Evolutionary conservation across 176 grass and related monocot genomes (phyloP).

Genomic region (Eragrostis curvula): DNA sequence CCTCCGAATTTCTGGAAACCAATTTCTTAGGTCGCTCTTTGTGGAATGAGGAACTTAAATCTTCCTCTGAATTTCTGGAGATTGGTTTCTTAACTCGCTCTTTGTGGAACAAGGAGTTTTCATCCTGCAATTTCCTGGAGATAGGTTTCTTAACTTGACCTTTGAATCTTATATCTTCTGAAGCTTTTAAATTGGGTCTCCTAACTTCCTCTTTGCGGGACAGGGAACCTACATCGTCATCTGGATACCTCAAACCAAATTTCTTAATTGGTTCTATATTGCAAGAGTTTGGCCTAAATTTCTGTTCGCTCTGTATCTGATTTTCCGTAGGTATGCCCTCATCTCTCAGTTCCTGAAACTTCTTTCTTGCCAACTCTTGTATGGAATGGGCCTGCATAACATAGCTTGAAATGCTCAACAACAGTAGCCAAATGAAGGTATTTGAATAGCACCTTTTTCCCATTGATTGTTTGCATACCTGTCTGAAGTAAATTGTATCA

Average conservation of each 20-base stretch:
- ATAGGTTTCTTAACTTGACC: slow-evolving; percentile 42
- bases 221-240: slow-evolving; percentile 51
- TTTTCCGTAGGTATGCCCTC: slow-evolving; percentile 63
- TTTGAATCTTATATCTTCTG: slow-evolving; percentile 25
- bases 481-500: slow-evolving; percentile 98
- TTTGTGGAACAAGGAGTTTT: slow-evolving; percentile 38
- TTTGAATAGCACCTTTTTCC: not conserved
- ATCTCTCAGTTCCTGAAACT: slow-evolving; percentile 88
- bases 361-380: slow-evolving; percentile 95
- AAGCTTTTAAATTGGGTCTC: slow-evolving; percentile 43
- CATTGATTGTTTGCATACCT: slow-evolving; percentile 57
- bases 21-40: slow-evolving; percentile 42
- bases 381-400: slow-evolving; percentile 82
- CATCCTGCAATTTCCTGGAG: slow-evolving; percentile 36
- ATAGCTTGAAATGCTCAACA: slow-evolving; percentile 37
- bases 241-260: slow-evolving; percentile 43
- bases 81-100: slow-evolving; percentile 52
- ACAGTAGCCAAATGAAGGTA: slow-evolving; percentile 1
- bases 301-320: slow-evolving; percentile 59
- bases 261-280: slow-evolving; percentile 63
- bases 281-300: slow-evolving; percentile 48
- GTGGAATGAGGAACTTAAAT: slow-evolving; percentile 47
- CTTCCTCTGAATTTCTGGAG: slow-evolving; percentile 50
- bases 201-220: slow-evolving; percentile 48
- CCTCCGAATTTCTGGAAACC: slow-evolving; percentile 44